phyloP scores from a whole-genome alignment of 768 basidiomycete genomes.

The Podaxis pistillaris region DNA sequence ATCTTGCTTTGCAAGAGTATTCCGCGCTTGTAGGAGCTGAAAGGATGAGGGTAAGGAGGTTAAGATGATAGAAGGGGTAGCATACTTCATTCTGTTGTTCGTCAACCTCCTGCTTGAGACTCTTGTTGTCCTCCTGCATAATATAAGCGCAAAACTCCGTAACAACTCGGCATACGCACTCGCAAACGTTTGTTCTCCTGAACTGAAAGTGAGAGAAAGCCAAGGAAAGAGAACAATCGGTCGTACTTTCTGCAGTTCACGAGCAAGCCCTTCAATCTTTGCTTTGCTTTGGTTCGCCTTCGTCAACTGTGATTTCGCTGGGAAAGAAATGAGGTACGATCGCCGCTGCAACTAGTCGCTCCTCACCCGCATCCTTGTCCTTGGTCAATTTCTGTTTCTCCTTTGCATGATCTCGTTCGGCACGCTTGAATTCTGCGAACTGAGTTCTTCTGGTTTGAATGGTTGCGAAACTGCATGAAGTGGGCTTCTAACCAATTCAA shows the following conservation, averaged over 20 bases:
- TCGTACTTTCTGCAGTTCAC: conserved; percentile 83
- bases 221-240: conserved; percentile 16
- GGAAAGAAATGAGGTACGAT: not conserved
- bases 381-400: conserved; percentile 90
- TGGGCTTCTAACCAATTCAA: conserved; percentile 67
- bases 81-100: conserved; percentile 82
- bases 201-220: conserved; percentile 14
- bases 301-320: conserved; percentile 81
- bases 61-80: not conserved
- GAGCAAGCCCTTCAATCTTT: conserved; percentile 87
- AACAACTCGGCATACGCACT: conserved; percentile 41
- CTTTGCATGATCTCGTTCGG: conserved; percentile 87
- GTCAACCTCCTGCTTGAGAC: conserved; percentile 75
- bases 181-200: conserved; percentile 89
- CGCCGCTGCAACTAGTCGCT: not conserved
- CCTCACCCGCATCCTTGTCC: conserved; percentile 84
- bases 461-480: conserved; percentile 16
- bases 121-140: conserved; percentile 80
- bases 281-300: conserved; percentile 88
- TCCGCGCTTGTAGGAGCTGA: conserved; percentile 79
- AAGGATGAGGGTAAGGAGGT: conserved; percentile 10
- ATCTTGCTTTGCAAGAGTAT: conserved; percentile 74
- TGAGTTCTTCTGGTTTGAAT: conserved; percentile 30
- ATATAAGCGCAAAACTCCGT: conserved; percentile 18
- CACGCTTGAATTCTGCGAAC: conserved; percentile 86